Conservation (phyloP, 768 basidiomycete species). For the Hydnomerulius pinastri region DNA sequence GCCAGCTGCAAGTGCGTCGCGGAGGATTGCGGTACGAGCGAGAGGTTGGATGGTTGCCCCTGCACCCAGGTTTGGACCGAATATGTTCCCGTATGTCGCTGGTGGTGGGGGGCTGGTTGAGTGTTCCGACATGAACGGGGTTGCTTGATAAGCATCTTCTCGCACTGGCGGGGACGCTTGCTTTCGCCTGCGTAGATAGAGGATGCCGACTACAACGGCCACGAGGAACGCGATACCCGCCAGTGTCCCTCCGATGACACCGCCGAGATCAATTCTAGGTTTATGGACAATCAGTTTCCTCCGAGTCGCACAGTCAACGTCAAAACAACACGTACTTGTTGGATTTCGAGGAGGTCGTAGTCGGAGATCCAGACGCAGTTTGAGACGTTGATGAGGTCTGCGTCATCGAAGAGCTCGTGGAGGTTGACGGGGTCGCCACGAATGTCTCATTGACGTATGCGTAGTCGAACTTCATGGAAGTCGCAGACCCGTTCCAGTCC, state of each 20-base stretch:
- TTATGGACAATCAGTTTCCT: constrained; percentile 1
- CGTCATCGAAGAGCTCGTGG: not conserved
- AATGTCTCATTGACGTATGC: constrained; percentile 25
- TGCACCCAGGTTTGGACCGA: not conserved
- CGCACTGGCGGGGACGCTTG: not conserved
- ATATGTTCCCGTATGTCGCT: no score
- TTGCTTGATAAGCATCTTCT: not conserved
- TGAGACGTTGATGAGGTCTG: constrained; percentile 1
- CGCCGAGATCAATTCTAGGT: constrained; percentile 15
- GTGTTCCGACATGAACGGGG: constrained; percentile 7
- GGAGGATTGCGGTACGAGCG: constrained; percentile 15
- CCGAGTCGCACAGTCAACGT: not conserved
- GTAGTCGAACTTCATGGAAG: constrained; percentile 30
- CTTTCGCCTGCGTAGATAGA: constrained; percentile 10
- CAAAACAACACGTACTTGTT: constrained; percentile 8
- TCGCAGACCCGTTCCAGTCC: constrained; percentile 16
- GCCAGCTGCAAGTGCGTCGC: constrained; percentile 6
- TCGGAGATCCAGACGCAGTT: not conserved
- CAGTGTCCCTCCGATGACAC: constrained; percentile 14
- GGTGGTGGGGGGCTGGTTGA: not conserved
- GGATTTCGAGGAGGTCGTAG: not conserved
- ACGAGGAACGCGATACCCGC: constrained; percentile 8
- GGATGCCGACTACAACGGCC: constrained; percentile 1
- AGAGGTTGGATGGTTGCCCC: not conserved
- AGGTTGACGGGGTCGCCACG: constrained; percentile 6